Conservation (phyloP, 306 rosid species). For the Dicorynia guianensis region DNA sequence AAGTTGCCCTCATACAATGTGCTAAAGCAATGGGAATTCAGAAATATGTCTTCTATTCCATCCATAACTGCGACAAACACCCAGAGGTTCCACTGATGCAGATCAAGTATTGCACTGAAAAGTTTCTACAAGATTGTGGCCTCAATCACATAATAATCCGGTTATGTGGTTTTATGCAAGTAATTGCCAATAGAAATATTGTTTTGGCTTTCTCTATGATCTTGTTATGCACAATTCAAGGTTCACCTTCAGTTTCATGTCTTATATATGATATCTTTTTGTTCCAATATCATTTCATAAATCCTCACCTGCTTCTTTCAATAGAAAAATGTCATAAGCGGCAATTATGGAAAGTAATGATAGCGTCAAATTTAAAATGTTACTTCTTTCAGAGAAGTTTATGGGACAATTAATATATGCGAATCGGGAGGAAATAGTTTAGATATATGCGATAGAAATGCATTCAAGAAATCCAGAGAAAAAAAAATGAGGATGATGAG, state of each 20-base stretch:
- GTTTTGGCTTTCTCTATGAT: neutral
- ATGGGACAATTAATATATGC: neutral
- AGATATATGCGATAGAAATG: neutral
- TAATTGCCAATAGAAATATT: conserved; percentile 39
- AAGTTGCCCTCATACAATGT: conserved; percentile 94
- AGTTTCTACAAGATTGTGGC: conserved; percentile 80
- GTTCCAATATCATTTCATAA: neutral
- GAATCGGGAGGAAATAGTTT: neutral
- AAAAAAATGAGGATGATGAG: neutral
- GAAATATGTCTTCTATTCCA: conserved; percentile 88
- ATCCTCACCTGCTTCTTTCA: neutral
- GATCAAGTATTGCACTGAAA: conserved; percentile 92
- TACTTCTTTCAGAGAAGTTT: neutral
- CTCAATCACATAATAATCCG: conserved; percentile 74
- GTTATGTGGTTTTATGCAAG: conserved; percentile 96
- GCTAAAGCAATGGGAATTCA: conserved; percentile 99
- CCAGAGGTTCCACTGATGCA: conserved; percentile 99
- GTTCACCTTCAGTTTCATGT: conserved; percentile 1
- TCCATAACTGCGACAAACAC: conserved; percentile 94
- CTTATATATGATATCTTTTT: neutral
- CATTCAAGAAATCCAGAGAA: neutral
- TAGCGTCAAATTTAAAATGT: neutral
- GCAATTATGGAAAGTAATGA: no score
- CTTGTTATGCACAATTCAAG: neutral
- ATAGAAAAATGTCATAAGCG: neutral